Conservation (phyloP, 2,329 filamentous ascomycete species). For the Aphanoascus verrucosus region DNA sequence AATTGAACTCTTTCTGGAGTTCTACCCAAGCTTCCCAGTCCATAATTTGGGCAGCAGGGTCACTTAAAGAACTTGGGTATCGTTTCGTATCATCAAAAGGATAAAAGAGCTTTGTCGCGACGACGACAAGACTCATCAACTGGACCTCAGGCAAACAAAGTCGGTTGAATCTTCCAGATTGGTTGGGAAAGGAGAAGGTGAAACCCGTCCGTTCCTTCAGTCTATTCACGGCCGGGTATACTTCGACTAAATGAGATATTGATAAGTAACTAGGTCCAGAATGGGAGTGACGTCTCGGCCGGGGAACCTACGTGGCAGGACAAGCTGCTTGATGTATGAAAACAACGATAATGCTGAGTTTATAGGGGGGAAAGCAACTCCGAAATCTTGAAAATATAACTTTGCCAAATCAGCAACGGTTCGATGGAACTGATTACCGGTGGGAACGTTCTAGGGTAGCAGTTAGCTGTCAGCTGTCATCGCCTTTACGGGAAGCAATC, state of each 20-base stretch:
- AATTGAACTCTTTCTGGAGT: conserved; percentile 36
- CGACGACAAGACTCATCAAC: conserved; percentile 58
- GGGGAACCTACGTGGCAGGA: conserved; percentile 55
- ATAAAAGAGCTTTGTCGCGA: conserved; percentile 68
- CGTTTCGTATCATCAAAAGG: conserved; percentile 55
- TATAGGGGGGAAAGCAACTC: conserved; percentile 59
- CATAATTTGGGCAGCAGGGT: conserved; percentile 51
- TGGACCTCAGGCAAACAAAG: conserved; percentile 63
- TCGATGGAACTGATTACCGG: conserved; percentile 51
- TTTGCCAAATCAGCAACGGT: conserved; percentile 51
- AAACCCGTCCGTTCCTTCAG: conserved; percentile 49
- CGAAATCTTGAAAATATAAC: conserved; percentile 57
- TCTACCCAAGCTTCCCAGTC: conserved; percentile 63
- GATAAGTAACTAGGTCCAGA: conserved; percentile 12
- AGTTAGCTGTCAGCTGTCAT: conserved; percentile 22
- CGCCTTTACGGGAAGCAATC: neutral
- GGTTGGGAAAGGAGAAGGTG: conserved; percentile 43
- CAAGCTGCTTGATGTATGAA: conserved; percentile 58
- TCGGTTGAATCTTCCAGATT: conserved; percentile 30
- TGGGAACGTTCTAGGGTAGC: conserved; percentile 30
- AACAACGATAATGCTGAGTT: conserved; percentile 60
- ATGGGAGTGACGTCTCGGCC: neutral
- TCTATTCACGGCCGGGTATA: conserved; percentile 45
- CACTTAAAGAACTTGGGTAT: conserved; percentile 40
- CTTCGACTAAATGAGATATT: conserved; percentile 21